Conservation (phyloP, 2,329 filamentous ascomycete species). For the Lachnellula hyalina region DNA sequence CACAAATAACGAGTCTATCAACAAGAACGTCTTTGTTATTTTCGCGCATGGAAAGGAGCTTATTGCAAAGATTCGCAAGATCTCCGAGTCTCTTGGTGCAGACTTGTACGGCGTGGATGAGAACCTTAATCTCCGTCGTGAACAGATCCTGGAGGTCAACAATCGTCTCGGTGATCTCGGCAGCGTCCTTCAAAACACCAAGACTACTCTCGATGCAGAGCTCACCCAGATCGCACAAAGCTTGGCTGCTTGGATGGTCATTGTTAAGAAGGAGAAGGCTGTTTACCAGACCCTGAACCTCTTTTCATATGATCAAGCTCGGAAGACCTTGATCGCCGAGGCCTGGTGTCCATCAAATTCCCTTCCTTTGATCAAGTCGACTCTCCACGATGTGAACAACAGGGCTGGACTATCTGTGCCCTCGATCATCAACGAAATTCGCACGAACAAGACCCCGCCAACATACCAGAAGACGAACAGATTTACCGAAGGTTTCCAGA, state of each 20-base stretch:
- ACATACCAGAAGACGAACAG: constrained; percentile 98
- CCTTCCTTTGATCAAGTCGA: constrained; percentile 81
- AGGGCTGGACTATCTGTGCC: constrained; percentile 93
- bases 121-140: constrained; percentile 88
- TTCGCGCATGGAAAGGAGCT: constrained; percentile 99
- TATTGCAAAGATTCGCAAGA: constrained; percentile 97
- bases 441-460: constrained; percentile 93
- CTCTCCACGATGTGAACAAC: constrained; percentile 93
- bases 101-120: constrained; percentile 97
- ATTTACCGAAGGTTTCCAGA: constrained; percentile 97
- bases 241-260: constrained; percentile 92
- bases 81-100: constrained; percentile 93
- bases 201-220: constrained; percentile 88
- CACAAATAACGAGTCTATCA: constrained; percentile 81
- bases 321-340: constrained; percentile 95
- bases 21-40: constrained; percentile 99
- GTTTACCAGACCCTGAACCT: constrained; percentile 93
- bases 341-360: constrained; percentile 96
- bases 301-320: constrained; percentile 92
- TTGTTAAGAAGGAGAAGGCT: constrained; percentile 97
- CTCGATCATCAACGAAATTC: constrained; percentile 97
- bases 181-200: constrained; percentile 91
- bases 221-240: constrained; percentile 89
- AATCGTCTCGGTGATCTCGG: constrained; percentile 84
- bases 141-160: constrained; percentile 98